Evolutionary conservation across 2,329 filamentous ascomycete genomes (phyloP).

Genomic region (Graphiopsis chlorocephala): DNA sequence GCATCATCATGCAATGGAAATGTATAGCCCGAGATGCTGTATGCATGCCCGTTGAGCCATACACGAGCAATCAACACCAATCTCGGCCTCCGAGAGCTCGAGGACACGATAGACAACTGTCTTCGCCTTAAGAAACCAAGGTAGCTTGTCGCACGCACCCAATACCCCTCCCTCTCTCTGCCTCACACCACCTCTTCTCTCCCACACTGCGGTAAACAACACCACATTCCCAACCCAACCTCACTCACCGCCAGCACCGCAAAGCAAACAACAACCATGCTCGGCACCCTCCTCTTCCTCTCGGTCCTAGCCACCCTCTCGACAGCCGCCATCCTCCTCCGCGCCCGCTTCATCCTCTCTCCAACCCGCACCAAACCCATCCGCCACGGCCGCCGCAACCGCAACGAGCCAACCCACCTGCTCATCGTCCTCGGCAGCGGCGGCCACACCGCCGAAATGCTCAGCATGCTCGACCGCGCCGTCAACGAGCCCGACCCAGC

Average conservation of each 20-base stretch:
- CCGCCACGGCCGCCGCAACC: conserved; percentile 30
- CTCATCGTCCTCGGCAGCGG: conserved; percentile 86
- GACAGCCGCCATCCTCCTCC: conserved; percentile 20
- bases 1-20: not conserved
- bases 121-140: not conserved
- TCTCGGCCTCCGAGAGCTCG: not conserved
- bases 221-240: not conserved
- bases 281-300: conserved; percentile 4
- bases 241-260: not conserved
- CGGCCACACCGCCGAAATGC: conserved; percentile 93
- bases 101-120: not conserved
- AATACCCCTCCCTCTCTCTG: not conserved
- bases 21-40: not conserved
- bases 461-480: conserved; percentile 71
- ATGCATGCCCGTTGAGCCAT: conserved; percentile 9
- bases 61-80: not conserved
- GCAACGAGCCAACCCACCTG: conserved; percentile 54
- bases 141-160: not conserved
- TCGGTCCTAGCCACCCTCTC: not conserved
- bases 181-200: not conserved
- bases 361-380: conserved; percentile 29
- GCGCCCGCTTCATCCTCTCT: conserved; percentile 41
- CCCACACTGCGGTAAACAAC: not conserved
- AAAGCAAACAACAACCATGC: not conserved
- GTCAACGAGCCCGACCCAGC: conserved; percentile 36